Evolutionary conservation across 805 yeast genomes (phyloP).

Genomic region (Scheffersomyces stipitis): DNA sequence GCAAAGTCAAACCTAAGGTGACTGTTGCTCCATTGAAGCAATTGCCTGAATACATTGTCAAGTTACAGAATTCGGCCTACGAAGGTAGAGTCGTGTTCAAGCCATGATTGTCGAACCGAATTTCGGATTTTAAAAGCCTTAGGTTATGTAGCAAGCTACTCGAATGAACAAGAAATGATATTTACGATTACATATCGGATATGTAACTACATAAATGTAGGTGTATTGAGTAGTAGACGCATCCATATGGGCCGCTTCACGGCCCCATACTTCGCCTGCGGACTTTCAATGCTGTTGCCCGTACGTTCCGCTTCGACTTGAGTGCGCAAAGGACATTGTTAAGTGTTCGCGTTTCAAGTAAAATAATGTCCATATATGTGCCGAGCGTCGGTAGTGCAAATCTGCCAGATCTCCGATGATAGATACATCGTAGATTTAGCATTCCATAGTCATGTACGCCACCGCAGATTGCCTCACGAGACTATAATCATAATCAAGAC

Average conservation of each 20-base stretch:
- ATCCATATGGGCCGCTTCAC: background rate
- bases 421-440: background rate
- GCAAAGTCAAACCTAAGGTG: background rate
- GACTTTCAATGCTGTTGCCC: no score
- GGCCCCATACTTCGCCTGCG: no score
- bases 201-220: background rate
- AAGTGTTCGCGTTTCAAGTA: no score
- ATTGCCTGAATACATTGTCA: background rate
- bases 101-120: no score
- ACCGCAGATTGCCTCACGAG: background rate
- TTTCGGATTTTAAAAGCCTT: no score
- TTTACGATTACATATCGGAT: background rate
- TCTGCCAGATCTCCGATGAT: background rate
- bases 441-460: background rate
- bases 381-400: no score
- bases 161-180: background rate
- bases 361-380: no score
- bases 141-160: no score
- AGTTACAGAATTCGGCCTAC: background rate
- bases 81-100: background rate
- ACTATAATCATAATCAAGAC: background rate
- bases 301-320: no score
- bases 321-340: no score
- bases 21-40: background rate
- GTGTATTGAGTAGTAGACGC: background rate